Evolutionary conservation across 2,329 filamentous ascomycete genomes (phyloP).

Genomic region (Fusarium kyushuense): DNA sequence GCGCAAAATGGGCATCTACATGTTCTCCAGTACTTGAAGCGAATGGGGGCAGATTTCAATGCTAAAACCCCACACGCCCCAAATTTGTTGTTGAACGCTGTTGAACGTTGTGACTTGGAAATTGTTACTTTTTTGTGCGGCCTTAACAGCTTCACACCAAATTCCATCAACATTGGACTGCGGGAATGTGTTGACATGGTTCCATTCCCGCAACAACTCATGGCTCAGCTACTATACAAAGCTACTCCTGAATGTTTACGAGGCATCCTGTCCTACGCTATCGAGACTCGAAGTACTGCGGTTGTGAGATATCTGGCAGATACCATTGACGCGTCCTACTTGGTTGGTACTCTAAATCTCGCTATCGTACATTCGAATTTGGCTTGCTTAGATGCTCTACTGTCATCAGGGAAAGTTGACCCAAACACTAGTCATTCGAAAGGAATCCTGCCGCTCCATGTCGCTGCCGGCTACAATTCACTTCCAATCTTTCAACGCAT

Average conservation of each 20-base stretch:
- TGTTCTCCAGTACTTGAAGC: not conserved
- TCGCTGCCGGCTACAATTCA: rapidly evolving
- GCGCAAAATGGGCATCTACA: not conserved
- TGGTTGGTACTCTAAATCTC: rapidly evolving
- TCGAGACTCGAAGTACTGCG: rapidly evolving
- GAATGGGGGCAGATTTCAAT: not conserved
- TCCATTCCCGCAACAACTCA: not conserved
- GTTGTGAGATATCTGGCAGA: not conserved
- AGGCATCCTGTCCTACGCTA: not conserved
- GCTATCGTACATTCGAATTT: rapidly evolving
- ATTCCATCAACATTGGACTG: too few species aligned
- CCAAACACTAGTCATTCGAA: not conserved
- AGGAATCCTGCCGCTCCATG: not conserved
- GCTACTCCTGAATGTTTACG: not conserved
- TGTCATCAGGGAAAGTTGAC: not conserved
- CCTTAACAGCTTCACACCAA: too few species aligned
- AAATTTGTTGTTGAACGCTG: not conserved
- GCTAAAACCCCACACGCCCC: too few species aligned
- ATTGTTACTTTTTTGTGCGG: not conserved
- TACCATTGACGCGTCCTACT: not conserved
- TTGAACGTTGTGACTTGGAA: not conserved
- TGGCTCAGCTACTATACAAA: not conserved
- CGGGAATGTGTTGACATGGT: rapidly evolving
- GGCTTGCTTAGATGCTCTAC: not conserved
- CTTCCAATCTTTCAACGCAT: not conserved